A percentile compares a stretch with the other conserved stretches of the same genome.
phyloP scores from a whole-genome alignment of 2,329 filamentous ascomycete species.

The Apiospora phragmitis region DNA sequence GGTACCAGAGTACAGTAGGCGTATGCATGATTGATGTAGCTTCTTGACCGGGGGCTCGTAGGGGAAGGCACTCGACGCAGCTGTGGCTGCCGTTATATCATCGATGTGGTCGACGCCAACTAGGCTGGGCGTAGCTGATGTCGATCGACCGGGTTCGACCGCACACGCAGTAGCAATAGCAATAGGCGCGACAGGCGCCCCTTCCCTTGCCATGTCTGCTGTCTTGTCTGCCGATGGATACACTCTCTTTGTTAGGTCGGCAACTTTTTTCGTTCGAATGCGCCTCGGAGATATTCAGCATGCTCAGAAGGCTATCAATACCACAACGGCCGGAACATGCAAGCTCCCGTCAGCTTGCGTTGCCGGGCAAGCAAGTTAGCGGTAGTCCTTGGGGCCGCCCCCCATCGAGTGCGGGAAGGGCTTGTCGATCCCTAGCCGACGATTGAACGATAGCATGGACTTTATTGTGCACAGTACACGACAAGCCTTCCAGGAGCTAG shows the following conservation, averaged over 20 bases:
- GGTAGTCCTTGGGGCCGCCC: not conserved
- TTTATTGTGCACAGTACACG: not conserved
- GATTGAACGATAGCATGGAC: not conserved
- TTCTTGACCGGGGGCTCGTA: constrained; percentile 9
- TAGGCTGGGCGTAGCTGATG: not conserved
- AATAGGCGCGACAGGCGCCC: constrained; percentile 7
- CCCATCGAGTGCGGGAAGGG: constrained; percentile 1
- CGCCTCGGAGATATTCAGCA: not conserved
- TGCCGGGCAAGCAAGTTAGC: constrained; percentile 3
- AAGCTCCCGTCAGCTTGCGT: constrained; percentile 5
- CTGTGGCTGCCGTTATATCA: not conserved
- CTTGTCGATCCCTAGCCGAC: constrained; percentile 5
- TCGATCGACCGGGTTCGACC: constrained; percentile 6
- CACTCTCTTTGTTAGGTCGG: not conserved
- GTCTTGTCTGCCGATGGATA: not conserved
- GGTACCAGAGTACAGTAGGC: not conserved
- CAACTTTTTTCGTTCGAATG: constrained; percentile 1
- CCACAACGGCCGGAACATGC: not conserved
- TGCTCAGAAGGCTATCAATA: not conserved
- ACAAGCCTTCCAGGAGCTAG: not conserved
- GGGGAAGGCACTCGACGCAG: not conserved
- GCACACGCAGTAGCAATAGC: constrained; percentile 1
- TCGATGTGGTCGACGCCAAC: not conserved
- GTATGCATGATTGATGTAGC: constrained; percentile 9
- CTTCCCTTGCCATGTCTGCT: not conserved